Base-by-base conservation (phyloP, 2,329 filamentous ascomycete species). In the Trichoderma sp. region DNA sequence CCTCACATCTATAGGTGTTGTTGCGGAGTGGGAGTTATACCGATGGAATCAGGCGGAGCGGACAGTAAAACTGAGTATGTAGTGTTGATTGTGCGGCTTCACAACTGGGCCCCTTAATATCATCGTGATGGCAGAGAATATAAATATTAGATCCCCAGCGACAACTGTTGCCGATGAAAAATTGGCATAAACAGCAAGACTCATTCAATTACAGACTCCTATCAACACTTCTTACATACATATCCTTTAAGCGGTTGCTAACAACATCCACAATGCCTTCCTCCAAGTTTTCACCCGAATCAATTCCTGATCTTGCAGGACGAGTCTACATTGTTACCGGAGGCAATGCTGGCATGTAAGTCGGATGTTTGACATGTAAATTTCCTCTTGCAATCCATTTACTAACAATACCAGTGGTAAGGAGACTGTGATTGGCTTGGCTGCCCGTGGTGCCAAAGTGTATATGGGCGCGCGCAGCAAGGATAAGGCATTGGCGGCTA, bases 271-370 rank as follows among this genome's bases (percentile, higher is more conserved):
- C 4, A 45, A 80, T 79, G 77, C 60, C 76, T 14, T 77, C 72
- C 11, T 62, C 79, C 4, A 76, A 56, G 3, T 87, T 86, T 78
- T 79, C 84, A 78, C 84, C 84, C 9, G 82, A 85, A 41, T 81
- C 80, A 68, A 83, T 88, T n/a, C 85, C 86, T 9, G 79, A 84
- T 75, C 85, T 88, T 64, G 77, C 78, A 33, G 85, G 84, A 29
- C 86, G 84, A 79, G 83, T 86, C 16, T 87, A 82, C 74, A 81
- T 87, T 64, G 85, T 87, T 76, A 87, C 86, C 16, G 86, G 85
- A 56, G 85, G 85, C 0, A 87, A 86, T 75, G 82, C 85, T 12
- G 86, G 86, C 78, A 85, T 87, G 85, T 85, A 79, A 79, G 83
- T 82, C 71, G n/a, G 63, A 29, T 2, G 2, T 35, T 21, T 38